Evolutionary conservation across 208 protist species (phyloP), one percentile per base, ranked within the genome.

Genomic region (Angomonas desouzai): DNA sequence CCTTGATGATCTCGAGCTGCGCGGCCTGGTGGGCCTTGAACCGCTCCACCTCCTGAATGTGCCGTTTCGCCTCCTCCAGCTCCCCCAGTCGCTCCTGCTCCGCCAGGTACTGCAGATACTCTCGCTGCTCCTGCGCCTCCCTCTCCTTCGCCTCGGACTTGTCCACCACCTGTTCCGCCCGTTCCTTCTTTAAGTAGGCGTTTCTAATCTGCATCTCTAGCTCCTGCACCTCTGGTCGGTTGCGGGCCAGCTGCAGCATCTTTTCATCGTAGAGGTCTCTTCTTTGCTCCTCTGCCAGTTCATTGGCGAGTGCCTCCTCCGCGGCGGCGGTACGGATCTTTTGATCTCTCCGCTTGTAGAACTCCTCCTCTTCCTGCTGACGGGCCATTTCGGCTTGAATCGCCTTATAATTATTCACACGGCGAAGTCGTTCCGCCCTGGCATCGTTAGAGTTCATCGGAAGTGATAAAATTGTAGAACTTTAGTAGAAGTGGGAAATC

Each of bases 401-500:
- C 23, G 85, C 83, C 65, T 91, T 91, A 65, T 91, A 85, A 55
- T 87, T 83, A 64, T 94, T 93, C 18, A 91, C 79, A 33, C 87
- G 85, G 27, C 91, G 81, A 45, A 93, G 77, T 33, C 91, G 73
- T 68, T 96, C 87, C 36, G 85, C 91, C 11, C 86, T 79, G 10
- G 76, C 70, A 62, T 90, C 76, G 22, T 57, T 20, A 34, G 51
- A 57, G 51, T 57, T 57, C 51, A 57, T 57, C 25, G 11, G 3
- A 18, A 30, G 38, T 9, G 30, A 7, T 47, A 57, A 63, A 91
- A 62, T n/a, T 45, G 65, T 62, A n/a, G n/a, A n/a, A n/a, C n/a
- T n/a, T n/a, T n/a, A n/a, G n/a, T 10, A 64, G 59, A 56, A 56
- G 25, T n/a, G 32, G 23, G 20, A 62, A 6, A n/a, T 11, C 25